phyloP scores from a whole-genome alignment of 345 rosid species.

The Cardamine chenopodiifolia region DNA sequence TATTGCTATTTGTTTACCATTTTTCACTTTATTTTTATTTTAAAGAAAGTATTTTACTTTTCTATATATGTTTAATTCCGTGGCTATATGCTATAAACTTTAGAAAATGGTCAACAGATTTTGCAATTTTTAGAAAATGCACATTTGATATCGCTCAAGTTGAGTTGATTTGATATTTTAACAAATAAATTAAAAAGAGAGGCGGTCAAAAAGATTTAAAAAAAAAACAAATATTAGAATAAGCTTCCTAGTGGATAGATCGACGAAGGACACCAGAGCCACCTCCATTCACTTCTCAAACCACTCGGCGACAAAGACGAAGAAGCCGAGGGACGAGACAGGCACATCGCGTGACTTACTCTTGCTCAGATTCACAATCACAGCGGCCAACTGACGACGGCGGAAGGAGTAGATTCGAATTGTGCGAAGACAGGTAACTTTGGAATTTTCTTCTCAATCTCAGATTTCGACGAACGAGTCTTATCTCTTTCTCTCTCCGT shows the following conservation, averaged over 20 bases:
- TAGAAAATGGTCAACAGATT: neutral
- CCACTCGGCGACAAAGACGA: slow-evolving; percentile 48
- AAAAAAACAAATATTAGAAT: slow-evolving; percentile 18
- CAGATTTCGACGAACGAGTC: slow-evolving; percentile 38
- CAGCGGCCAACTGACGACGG: slow-evolving; percentile 7
- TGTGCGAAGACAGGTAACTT: slow-evolving; percentile 25
- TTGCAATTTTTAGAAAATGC: neutral
- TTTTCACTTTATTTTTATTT: neutral
- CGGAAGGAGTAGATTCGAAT: slow-evolving; percentile 33
- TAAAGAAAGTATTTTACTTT: neutral
- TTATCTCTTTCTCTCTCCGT: slow-evolving; percentile 4
- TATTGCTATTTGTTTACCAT: neutral
- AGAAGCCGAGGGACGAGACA: slow-evolving; percentile 35
- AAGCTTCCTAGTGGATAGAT: slow-evolving; percentile 44
- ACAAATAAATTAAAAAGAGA: slow-evolving; percentile 11
- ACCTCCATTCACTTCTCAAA: slow-evolving; percentile 44
- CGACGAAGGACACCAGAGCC: slow-evolving; percentile 38
- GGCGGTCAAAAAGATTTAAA: slow-evolving; percentile 29
- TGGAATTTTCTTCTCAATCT: slow-evolving; percentile 26
- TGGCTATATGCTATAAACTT: neutral
- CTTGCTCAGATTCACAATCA: slow-evolving; percentile 23
- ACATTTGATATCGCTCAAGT: no score
- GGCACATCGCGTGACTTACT: neutral
- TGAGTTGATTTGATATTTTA: slow-evolving; percentile 9
- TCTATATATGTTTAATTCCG: neutral